Conservation (phyloP, 345 rosid genomes). For the Boechera stricta region DNA sequence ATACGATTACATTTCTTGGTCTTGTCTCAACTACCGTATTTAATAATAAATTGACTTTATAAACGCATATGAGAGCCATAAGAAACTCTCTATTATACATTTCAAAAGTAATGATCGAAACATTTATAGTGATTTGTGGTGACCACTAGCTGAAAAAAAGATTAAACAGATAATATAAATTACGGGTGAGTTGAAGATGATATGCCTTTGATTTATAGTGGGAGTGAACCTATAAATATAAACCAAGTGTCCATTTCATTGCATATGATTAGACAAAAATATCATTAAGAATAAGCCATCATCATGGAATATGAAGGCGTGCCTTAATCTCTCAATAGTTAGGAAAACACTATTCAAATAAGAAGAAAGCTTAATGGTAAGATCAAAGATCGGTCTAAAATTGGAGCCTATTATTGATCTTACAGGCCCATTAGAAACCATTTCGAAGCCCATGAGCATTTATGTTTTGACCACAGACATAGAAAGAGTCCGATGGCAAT, state of each 20-base stretch:
- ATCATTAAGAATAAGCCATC: constrained; percentile 14
- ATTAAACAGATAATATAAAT: constrained; percentile 15
- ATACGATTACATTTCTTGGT: neutral
- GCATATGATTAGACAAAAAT: constrained; percentile 24
- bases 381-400: neutral
- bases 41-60: constrained; percentile 4
- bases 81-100: neutral
- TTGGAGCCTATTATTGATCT: neutral
- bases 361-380: neutral
- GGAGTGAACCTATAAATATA: constrained; percentile 8
- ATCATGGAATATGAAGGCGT: constrained; percentile 14
- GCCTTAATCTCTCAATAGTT: neutral
- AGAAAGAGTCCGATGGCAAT: neutral
- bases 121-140: constrained; percentile 25
- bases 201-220: constrained; percentile 20
- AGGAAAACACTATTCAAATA: neutral
- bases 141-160: constrained; percentile 38
- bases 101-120: neutral
- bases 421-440: neutral
- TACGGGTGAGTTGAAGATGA: constrained; percentile 31
- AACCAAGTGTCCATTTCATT: constrained; percentile 32
- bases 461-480: neutral
- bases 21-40: constrained; percentile 9
- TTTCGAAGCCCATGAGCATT: neutral
- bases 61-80: constrained; percentile 32